phyloP scores from a whole-genome alignment of 1,139 yeast genomes.

The Debaryomyces sp. region DNA sequence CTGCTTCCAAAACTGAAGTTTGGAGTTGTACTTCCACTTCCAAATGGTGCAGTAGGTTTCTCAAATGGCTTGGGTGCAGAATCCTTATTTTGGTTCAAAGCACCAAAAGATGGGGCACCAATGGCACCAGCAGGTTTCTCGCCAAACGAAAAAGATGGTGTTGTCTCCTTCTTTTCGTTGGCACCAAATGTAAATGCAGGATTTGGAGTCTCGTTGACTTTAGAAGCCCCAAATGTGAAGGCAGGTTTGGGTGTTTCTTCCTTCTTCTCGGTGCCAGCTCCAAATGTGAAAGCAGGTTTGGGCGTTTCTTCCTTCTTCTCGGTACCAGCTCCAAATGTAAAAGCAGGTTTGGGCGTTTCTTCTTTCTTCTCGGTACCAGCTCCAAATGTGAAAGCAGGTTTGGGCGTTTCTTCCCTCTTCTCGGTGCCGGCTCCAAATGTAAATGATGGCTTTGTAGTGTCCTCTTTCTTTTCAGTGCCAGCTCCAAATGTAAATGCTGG shows the following conservation, averaged over 20 bases:
- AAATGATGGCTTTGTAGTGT: constrained; percentile 10
- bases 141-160: constrained; percentile 14
- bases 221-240: constrained; percentile 13
- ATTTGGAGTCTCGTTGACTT: constrained; percentile 6
- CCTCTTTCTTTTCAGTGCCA: constrained; percentile 5
- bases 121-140: background rate
- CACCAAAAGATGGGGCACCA: constrained; percentile 10
- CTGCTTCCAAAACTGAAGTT: constrained; percentile 4
- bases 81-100: constrained; percentile 5
- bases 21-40: constrained; percentile 3
- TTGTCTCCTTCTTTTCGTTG: constrained; percentile 6
- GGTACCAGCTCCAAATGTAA: constrained; percentile 13
- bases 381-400: constrained; percentile 13
- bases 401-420: constrained; percentile 7
- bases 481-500: constrained; percentile 16
- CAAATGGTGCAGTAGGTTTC: background rate
- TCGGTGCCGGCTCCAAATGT: background rate
- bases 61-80: constrained; percentile 7
- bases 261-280: constrained; percentile 12
- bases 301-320: constrained; percentile 7
- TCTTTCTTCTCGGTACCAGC: constrained; percentile 11
- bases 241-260: constrained; percentile 8
- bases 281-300: constrained; percentile 12
- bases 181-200: constrained; percentile 16
- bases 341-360: constrained; percentile 10